Percentiles rank a stretch among this genome's conserved stretches.
Evolutionary conservation across 768 basidiomycete genomes (phyloP).

Genomic region (Mycena amicta): DNA sequence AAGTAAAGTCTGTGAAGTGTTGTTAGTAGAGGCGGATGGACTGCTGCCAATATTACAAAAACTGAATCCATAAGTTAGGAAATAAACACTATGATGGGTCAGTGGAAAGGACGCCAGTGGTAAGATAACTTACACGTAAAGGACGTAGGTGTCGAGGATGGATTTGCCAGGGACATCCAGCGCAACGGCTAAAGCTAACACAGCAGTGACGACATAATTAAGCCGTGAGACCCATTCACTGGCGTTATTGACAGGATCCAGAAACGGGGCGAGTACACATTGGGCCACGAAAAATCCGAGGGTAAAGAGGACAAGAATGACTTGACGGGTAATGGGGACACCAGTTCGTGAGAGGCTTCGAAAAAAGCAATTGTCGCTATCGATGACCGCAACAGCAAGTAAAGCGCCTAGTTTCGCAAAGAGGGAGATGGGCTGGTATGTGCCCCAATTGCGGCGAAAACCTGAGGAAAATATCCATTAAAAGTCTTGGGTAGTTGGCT

Average conservation of each 20-base stretch:
- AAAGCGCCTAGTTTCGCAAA: slow-evolving; percentile 71
- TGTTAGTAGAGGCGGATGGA: slow-evolving; percentile 8
- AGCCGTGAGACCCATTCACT: slow-evolving; percentile 74
- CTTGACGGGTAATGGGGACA: slow-evolving; percentile 63
- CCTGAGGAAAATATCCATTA: slow-evolving; percentile 38
- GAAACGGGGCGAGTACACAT: slow-evolving; percentile 61
- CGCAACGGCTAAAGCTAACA: slow-evolving; percentile 64
- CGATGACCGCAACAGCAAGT: slow-evolving; percentile 64
- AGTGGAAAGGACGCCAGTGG: slow-evolving; percentile 1
- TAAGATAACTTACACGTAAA: slow-evolving; percentile 58
- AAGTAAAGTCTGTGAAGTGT: slow-evolving; percentile 56
- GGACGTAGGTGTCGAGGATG: slow-evolving; percentile 61
- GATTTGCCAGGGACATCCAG: slow-evolving; percentile 56
- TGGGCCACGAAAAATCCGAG: slow-evolving; percentile 63
- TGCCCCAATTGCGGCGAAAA: slow-evolving; percentile 70
- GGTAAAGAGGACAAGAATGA: slow-evolving; percentile 58
- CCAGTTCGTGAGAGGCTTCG: slow-evolving; percentile 50
- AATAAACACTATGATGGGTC: slow-evolving; percentile 41
- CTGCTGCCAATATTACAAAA: slow-evolving; percentile 47
- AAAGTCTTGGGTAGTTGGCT: too few relatives aligned
- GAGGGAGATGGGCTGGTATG: slow-evolving; percentile 66
- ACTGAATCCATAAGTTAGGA: slow-evolving; percentile 66
- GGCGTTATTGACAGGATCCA: slow-evolving; percentile 73
- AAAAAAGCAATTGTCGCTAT: slow-evolving; percentile 75
- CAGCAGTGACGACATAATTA: slow-evolving; percentile 68